Evolutionary conservation across 2,329 filamentous ascomycete species (phyloP).

Genomic region (Diaporthe sp.): DNA sequence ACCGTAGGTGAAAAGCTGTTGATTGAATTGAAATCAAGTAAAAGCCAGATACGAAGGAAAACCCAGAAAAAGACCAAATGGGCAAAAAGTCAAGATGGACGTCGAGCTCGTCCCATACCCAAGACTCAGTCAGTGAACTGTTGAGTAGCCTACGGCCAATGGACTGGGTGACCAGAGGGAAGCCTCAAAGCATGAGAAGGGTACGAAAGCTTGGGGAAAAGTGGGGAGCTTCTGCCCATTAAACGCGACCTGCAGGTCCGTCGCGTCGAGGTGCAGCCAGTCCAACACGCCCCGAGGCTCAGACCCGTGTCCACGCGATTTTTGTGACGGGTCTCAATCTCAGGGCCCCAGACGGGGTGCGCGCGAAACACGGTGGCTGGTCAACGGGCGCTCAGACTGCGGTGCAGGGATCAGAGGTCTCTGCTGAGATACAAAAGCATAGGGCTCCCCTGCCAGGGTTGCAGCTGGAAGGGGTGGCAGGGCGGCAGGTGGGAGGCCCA

Average conservation of each 20-base stretch:
- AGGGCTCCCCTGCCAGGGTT: conserved; percentile 23
- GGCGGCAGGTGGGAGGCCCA: conserved; percentile 10
- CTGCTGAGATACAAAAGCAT: conserved; percentile 30
- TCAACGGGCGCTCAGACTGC: neutral
- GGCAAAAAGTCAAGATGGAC: neutral
- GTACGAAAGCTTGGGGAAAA: conserved; percentile 16
- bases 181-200: conserved; percentile 23
- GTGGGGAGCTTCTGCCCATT: conserved; percentile 35
- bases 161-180: conserved; percentile 10
- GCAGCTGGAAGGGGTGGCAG: conserved; percentile 24
- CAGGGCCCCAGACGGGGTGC: neutral
- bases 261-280: conserved; percentile 20
- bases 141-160: conserved; percentile 7
- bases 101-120: neutral
- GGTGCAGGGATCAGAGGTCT: conserved; percentile 10
- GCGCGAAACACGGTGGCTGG: conserved; percentile 19
- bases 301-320: conserved; percentile 35
- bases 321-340: conserved; percentile 32
- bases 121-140: conserved; percentile 11
- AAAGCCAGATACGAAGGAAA: neutral
- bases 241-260: conserved; percentile 39
- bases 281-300: conserved; percentile 25
- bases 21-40: neutral
- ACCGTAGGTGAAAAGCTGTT: neutral
- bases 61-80: neutral